These are phyloP conservation scores for Bruguiera gymnorhiza DNA, from an alignment of 345 rosid genomes.

Conservation along the genomic window DNA sequence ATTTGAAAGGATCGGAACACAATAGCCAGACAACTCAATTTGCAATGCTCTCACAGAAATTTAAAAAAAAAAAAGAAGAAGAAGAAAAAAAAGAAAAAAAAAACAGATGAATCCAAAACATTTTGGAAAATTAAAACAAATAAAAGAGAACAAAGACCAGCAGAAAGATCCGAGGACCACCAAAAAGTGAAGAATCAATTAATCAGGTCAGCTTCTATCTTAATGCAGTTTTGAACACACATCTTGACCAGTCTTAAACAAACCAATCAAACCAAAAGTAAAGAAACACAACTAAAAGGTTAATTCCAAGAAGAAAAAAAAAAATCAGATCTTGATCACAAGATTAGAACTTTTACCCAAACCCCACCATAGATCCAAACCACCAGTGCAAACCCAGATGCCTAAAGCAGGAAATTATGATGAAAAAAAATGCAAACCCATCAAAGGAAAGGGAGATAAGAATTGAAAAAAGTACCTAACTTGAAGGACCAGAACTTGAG, in stretches of 20 bases:
- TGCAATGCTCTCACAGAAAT: background rate
- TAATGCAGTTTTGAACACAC: constrained; percentile 20
- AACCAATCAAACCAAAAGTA: constrained; percentile 1
- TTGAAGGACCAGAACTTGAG: constrained; percentile 26
- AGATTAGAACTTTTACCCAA: constrained; percentile 10
- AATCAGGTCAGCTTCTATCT: constrained; percentile 13
- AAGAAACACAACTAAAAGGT: constrained; percentile 1
- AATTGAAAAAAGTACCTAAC: constrained; percentile 27
- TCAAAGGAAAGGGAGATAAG: background rate
- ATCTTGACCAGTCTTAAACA: constrained; percentile 17
- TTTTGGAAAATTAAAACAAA: background rate
- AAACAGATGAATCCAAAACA: background rate
- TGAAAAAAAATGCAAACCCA: constrained; percentile 6
- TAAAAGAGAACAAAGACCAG: constrained; percentile 4
- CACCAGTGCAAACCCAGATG: constrained; percentile 31
- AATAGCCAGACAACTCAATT: constrained; percentile 6
- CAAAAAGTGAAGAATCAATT: constrained; percentile 15
- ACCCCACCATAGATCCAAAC: constrained; percentile 42
- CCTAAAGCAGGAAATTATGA: constrained; percentile 11
- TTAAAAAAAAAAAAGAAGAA: background rate
- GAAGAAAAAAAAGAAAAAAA: background rate
- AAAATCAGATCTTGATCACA: constrained; percentile 42
- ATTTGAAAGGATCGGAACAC: background rate
- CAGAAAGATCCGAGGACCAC: constrained; percentile 31
- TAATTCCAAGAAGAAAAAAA: constrained; percentile 8